Base-by-base conservation (phyloP, 2,329 filamentous ascomycete species). In the Lojkania enalia region DNA sequence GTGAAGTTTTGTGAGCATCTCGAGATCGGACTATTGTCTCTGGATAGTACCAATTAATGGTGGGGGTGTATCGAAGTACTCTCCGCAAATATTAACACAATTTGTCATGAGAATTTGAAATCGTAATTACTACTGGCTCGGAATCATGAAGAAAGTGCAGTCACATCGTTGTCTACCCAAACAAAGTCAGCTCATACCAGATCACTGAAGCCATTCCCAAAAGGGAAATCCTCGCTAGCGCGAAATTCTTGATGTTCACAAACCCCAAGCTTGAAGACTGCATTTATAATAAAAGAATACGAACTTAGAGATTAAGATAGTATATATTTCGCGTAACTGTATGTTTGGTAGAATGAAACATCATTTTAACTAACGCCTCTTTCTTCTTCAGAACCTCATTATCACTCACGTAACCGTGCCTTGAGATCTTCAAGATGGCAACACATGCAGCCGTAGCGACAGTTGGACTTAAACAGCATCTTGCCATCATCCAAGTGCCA, bases 391-490 rank as follows among this genome's bases (percentile, higher is more conserved):
- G n/a, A 15, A 39, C 15, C 13, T 15, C 29, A 4, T 5, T 7
- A 35, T 12, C 30, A 33, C 30, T 6, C 30, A 33, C 30, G 6
- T 16, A 9, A 12, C 14, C 30, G n/a, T 27, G 7, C n/a, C 5
- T 23, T 43, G 49, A 16, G 13, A 63, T 63, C n/a, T 4, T 23
- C 44, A 51, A 16, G 13, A 63, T 63, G 58, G 35, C 57, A 9
- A 71, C 66, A 13, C 73, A 76, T 47, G 35, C 51, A 3, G 73
- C 72, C 12, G 60, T 76, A 3, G 73, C 69, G 13, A 74, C 71
- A n/a, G 57, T 70, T 7, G 65, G 57, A 3, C 20, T 67, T 33
- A 68, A 71, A 29, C 59, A 58, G 2, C 66, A 66, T 13, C 64
- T 76, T 4, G 57, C 50, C 1, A 47, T 71, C 16, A 62, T 60